Evolutionary conservation across 2,329 filamentous ascomycete genomes (phyloP), one percentile per base, ranked within the genome.

Genomic region (Fusarium neocosmosporiellum): DNA sequence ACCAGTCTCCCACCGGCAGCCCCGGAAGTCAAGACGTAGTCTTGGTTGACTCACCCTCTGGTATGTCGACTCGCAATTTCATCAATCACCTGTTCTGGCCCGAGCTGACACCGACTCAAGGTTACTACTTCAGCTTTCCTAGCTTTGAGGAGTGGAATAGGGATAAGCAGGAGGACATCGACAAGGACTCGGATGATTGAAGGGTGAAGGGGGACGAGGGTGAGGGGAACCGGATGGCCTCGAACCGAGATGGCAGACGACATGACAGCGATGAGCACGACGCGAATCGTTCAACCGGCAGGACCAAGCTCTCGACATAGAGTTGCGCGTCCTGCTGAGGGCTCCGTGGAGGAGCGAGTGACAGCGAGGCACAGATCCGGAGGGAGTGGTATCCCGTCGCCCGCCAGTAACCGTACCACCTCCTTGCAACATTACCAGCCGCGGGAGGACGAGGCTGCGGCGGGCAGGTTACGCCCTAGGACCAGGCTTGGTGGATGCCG

Each of bases 61-160:
- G 78, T 79, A 71, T 41, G 66, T 68, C 27, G 43, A 34, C 34
- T 67, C 33, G 27, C 39, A 36, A 46, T 31, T 43, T 18, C 31
- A 22, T 39, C 39, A 31, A 8, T 36, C 37, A 71, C 4, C n/a
- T 9, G 18, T 16, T 24, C 16, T 63, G 83, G 80, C 80, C 59
- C 82, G 83, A 76, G 87, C 74, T 77, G 41, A 78, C 69, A 66
- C 33, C 34, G 29, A 48, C n/a, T 8, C 34, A 66, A 80, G 78
- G 74, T 64, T 88, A 89, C 70, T 94, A 94, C 81, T 91, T 92
- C 78, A 93, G 91, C 84, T 94, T 94, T 79, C 92, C 92, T 18
- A 92, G 88, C 80, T 93, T 93, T 80, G 92, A 94, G 77, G 87
- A 90, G 68, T 93, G 91, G 85, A 88, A 88, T 46, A 84, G 83